Conservation (phyloP, 2,329 filamentous ascomycete species). For the Byssothecium circinans region DNA sequence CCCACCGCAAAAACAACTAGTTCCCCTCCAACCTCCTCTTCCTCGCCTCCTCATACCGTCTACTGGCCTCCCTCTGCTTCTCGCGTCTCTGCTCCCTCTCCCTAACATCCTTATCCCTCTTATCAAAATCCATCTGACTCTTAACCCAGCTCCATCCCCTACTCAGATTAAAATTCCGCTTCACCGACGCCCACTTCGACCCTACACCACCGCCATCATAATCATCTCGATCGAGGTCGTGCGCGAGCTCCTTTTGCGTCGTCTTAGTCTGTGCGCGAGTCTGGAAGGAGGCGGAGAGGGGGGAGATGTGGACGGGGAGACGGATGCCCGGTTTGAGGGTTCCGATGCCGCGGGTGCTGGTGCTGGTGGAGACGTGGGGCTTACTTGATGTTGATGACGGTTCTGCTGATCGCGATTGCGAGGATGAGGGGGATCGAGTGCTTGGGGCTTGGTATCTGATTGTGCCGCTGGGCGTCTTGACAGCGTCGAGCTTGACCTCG, state of each 20-base stretch:
- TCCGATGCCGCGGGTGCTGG: slow-evolving; percentile 18
- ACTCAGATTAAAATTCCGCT: slow-evolving; percentile 27
- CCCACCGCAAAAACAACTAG: slow-evolving; percentile 18
- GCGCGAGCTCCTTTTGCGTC: neutral
- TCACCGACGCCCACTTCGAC: slow-evolving; percentile 30
- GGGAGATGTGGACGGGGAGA: slow-evolving; percentile 29
- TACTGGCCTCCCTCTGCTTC: slow-evolving; percentile 32
- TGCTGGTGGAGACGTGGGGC: slow-evolving; percentile 1
- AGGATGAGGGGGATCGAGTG: neutral
- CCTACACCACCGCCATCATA: slow-evolving; percentile 1
- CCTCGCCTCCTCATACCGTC: slow-evolving; percentile 31
- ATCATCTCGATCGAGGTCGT: slow-evolving; percentile 3
- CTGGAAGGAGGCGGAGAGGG: slow-evolving; percentile 15
- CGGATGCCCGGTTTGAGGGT: slow-evolving; percentile 27
- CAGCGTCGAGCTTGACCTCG: slow-evolving; percentile 25
- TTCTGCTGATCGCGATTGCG: neutral
- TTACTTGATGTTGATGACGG: neutral
- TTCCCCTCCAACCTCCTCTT: slow-evolving; percentile 31
- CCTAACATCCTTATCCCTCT: slow-evolving; percentile 18
- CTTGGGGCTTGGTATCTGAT: slow-evolving; percentile 33
- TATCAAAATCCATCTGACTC: slow-evolving; percentile 12
- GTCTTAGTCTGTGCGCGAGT: slow-evolving; percentile 4
- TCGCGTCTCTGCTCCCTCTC: slow-evolving; percentile 20
- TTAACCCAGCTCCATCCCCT: slow-evolving; percentile 21
- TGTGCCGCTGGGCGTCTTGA: slow-evolving; percentile 28